Evolutionary conservation across 805 yeast species (phyloP).

Genomic region (Schwanniomyces occidentalis): DNA sequence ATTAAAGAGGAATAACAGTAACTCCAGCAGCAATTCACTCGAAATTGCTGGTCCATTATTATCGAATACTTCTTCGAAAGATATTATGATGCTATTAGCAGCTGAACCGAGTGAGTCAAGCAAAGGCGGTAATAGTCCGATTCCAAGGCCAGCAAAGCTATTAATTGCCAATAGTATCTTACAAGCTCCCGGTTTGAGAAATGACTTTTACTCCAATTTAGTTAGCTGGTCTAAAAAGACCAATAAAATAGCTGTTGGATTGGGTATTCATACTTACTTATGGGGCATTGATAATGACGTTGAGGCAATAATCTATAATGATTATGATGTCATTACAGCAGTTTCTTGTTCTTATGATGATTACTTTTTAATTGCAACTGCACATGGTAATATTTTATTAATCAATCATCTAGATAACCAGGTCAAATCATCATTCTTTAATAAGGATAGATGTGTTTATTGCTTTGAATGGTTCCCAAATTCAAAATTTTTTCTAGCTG

Average conservation of each 20-base stretch:
- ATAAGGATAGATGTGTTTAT: constrained; percentile 46
- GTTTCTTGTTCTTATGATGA: constrained; percentile 55
- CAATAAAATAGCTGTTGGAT: constrained; percentile 63
- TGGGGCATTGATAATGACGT: constrained; percentile 54
- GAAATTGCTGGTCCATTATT: constrained; percentile 18
- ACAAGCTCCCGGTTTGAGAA: constrained; percentile 67
- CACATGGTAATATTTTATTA: constrained; percentile 52
- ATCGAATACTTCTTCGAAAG: constrained; percentile 10
- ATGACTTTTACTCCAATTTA: constrained; percentile 77
- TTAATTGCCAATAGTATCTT: constrained; percentile 13
- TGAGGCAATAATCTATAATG: constrained; percentile 47
- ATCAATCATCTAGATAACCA: constrained; percentile 37
- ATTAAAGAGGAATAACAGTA: constrained; percentile 1
- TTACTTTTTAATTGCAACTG: constrained; percentile 56
- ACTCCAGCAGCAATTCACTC: constrained; percentile 10
- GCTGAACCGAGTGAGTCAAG: constrained; percentile 4
- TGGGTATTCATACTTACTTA: constrained; percentile 55
- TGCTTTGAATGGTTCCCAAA: constrained; percentile 62
- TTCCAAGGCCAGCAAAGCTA: constrained; percentile 4
- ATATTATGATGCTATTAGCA: constrained; percentile 10
- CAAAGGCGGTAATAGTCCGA: not conserved
- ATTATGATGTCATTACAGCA: constrained; percentile 52
- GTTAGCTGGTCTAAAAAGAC: constrained; percentile 66
- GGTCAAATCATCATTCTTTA: constrained; percentile 12
- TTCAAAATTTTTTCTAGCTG: constrained; percentile 49